These are phyloP conservation scores for Diaporthe australafricana DNA, from an alignment of 2,329 filamentous ascomycete species.

Conservation along the genomic window DNA sequence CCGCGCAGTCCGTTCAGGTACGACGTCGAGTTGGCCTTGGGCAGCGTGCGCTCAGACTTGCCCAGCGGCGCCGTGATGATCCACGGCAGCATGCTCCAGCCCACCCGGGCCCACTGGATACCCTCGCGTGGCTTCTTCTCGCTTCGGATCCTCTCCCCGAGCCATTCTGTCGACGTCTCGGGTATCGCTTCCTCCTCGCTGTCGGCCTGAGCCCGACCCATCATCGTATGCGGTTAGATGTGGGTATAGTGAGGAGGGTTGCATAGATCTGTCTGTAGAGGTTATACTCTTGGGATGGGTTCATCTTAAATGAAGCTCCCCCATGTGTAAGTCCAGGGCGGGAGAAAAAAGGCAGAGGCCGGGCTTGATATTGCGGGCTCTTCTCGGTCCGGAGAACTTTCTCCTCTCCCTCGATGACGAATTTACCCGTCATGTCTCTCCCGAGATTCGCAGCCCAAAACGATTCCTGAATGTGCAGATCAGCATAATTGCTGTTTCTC, in stretches of 20 bases:
- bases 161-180: neutral
- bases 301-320: too few species aligned
- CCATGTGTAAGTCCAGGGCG: neutral
- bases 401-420: neutral
- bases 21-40: conserved; percentile 5
- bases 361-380: neutral
- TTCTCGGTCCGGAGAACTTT: neutral
- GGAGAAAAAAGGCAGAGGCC: neutral
- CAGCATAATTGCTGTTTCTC: neutral
- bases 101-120: neutral
- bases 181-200: neutral
- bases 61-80: conserved; percentile 15
- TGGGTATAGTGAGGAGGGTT: neutral
- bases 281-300: neutral
- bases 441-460: neutral
- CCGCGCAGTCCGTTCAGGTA: conserved; percentile 43
- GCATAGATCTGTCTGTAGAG: neutral
- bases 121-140: neutral
- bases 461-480: neutral
- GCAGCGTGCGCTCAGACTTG: conserved; percentile 8
- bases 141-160: neutral
- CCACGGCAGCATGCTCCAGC: conserved; percentile 6
- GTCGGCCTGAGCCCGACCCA: neutral
- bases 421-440: neutral
- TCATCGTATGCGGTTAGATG: neutral